Evolutionary conservation across 345 rosid genomes (phyloP).

Genomic region (Acer negundo): DNA sequence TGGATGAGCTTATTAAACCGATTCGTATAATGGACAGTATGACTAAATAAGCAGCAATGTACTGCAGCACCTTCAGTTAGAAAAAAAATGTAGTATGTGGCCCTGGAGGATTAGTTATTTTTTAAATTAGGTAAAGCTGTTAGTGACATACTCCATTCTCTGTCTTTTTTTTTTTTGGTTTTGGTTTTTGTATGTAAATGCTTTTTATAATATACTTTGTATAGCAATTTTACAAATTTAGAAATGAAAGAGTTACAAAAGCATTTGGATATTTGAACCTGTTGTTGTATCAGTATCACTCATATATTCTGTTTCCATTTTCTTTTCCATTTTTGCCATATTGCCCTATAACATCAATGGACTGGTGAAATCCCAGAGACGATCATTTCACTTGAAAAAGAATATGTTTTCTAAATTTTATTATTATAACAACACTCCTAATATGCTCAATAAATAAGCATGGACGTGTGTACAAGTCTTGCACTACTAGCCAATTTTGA

Average conservation of each 20-base stretch:
- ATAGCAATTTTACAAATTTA: conserved; percentile 13
- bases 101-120: not conserved
- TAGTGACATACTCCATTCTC: not conserved
- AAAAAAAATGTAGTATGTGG: not conserved
- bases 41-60: not conserved
- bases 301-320: not conserved
- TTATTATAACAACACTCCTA: too few species aligned
- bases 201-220: not conserved
- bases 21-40: conserved; percentile 42
- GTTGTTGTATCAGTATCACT: not conserved
- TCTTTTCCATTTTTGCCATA: not conserved
- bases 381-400: too few species aligned
- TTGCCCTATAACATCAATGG: too few species aligned
- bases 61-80: not conserved
- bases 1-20: conserved; percentile 62
- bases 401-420: too few species aligned
- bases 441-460: too few species aligned
- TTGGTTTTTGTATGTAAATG: not conserved
- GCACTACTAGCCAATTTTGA: not conserved
- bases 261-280: not conserved
- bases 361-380: too few species aligned
- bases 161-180: not conserved
- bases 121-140: not conserved
- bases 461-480: too few species aligned
- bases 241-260: conserved; percentile 9